These are phyloP conservation scores for Aspergillus coremiiformis DNA, from an alignment of 495 filamentous ascomycete species.

Conservation along the genomic window DNA sequence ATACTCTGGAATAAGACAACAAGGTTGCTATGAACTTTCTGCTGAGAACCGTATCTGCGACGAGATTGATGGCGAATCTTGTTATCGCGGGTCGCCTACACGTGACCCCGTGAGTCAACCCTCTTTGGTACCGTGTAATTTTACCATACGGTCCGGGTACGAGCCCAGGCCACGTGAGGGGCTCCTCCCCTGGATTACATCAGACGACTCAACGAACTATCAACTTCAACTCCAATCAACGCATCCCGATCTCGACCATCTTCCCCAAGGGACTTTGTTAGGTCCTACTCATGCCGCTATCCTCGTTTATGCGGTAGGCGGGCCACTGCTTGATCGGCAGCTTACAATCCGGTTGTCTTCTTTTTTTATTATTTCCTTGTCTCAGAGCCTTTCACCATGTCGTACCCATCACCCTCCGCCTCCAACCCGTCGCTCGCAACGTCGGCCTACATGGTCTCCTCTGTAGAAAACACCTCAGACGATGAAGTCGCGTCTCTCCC, in stretches of 20 bases:
- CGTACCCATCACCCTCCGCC: constrained; percentile 23
- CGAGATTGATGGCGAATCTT: constrained; percentile 25
- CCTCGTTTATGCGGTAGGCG: constrained; percentile 30
- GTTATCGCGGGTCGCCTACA: constrained; percentile 30
- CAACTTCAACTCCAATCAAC: constrained; percentile 1
- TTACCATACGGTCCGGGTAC: neutral
- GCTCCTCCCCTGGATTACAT: constrained; percentile 13
- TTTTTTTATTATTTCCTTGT: constrained; percentile 2
- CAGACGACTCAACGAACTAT: constrained; percentile 3
- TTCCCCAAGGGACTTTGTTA: neutral
- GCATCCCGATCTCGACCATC: neutral
- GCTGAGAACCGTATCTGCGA: constrained; percentile 5
- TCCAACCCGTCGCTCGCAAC: constrained; percentile 39
- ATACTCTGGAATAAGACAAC: constrained; percentile 6
- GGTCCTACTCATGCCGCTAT: constrained; percentile 20
- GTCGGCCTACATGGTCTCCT: constrained; percentile 37
- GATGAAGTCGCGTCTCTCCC: constrained; percentile 76
- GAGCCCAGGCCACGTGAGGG: neutral
- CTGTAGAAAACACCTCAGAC: constrained; percentile 37
- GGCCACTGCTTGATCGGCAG: constrained; percentile 27
- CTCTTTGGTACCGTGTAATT: constrained; percentile 6
- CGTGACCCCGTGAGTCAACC: constrained; percentile 23
- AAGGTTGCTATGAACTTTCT: neutral
- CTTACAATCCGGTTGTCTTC: constrained; percentile 5
- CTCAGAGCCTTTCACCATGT: constrained; percentile 18